Percentiles rank a stretch among this genome's conserved stretches.
Evolutionary conservation across 2,329 filamentous ascomycete genomes (phyloP).

Genomic region (Penicillium brevicompactum): DNA sequence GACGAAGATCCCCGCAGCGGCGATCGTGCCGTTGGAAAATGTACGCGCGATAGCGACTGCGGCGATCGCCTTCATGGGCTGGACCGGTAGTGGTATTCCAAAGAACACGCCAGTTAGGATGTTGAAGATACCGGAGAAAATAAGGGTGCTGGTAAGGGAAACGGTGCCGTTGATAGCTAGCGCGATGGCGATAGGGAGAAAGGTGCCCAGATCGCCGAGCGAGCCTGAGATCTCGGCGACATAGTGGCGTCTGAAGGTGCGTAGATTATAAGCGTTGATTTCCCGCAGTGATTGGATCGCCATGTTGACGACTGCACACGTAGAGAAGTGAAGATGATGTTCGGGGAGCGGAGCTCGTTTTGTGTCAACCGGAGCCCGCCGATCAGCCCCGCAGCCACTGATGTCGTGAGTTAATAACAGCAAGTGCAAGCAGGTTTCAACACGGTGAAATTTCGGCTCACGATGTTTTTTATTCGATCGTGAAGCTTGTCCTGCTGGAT

Average conservation of each 20-base stretch:
- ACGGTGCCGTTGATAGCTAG: conserved; percentile 78
- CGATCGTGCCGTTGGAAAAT: conserved; percentile 69
- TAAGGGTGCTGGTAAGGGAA: conserved; percentile 77
- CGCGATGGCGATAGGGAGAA: conserved; percentile 85
- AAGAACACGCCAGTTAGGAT: conserved; percentile 79
- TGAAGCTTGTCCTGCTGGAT: not conserved
- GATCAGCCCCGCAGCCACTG: conserved; percentile 13
- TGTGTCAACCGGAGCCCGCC: conserved; percentile 7
- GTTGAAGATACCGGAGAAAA: conserved; percentile 88
- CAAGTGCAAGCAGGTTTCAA: not conserved
- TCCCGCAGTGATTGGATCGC: conserved; percentile 29
- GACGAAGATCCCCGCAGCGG: conserved; percentile 83
- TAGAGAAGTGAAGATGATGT: not conserved
- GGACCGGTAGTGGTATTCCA: conserved; percentile 86
- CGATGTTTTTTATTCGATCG: not conserved
- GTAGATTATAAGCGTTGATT: conserved; percentile 53
- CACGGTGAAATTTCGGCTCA: not conserved
- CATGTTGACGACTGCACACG: conserved; percentile 17
- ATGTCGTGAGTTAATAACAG: not conserved
- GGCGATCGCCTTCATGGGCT: conserved; percentile 89
- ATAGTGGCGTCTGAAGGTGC: conserved; percentile 58
- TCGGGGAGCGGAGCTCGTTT: conserved; percentile 2
- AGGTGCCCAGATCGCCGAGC: conserved; percentile 83
- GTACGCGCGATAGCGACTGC: conserved; percentile 77
- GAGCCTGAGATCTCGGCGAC: conserved; percentile 83